phyloP scores from a whole-genome alignment of 2,329 filamentous ascomycete genomes.

The Fonsecaea multimorphosa region DNA sequence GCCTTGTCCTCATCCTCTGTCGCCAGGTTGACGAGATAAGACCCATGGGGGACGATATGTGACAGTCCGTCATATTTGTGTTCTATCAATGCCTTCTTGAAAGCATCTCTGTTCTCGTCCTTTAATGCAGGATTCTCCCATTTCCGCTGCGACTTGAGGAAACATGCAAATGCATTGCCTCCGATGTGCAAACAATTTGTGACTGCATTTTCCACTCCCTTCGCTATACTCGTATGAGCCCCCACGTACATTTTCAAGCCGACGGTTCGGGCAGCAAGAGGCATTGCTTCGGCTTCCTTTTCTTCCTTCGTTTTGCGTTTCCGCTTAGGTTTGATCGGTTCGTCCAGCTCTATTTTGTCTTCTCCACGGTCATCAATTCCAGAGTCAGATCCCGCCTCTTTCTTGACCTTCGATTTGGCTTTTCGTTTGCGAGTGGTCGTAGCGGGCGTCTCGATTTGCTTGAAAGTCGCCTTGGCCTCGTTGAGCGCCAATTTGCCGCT shows the following conservation, averaged over 20 bases:
- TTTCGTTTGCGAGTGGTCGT: not conserved
- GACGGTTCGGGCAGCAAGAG: slow-evolving; percentile 72
- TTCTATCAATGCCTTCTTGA: slow-evolving; percentile 70
- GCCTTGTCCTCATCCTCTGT: slow-evolving; percentile 81
- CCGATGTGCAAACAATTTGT: slow-evolving; percentile 77
- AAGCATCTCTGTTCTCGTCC: slow-evolving; percentile 69
- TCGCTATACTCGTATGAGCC: slow-evolving; percentile 88
- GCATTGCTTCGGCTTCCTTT: slow-evolving; percentile 63
- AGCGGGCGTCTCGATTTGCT: slow-evolving; percentile 10
- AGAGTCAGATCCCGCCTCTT: slow-evolving; percentile 6
- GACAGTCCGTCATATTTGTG: slow-evolving; percentile 73
- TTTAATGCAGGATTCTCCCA: slow-evolving; percentile 84
- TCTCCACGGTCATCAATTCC: slow-evolving; percentile 18
- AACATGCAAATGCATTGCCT: slow-evolving; percentile 91
- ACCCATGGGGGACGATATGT: slow-evolving; percentile 87
- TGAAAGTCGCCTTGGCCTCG: slow-evolving; percentile 9
- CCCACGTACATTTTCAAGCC: slow-evolving; percentile 83
- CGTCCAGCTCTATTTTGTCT: slow-evolving; percentile 8
- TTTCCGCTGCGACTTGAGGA: slow-evolving; percentile 95
- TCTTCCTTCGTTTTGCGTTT: slow-evolving; percentile 65
- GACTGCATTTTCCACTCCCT: slow-evolving; percentile 91
- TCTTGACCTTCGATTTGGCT: slow-evolving; percentile 1
- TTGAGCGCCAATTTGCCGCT: slow-evolving; percentile 20
- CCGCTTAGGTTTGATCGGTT: slow-evolving; percentile 35
- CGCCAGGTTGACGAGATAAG: slow-evolving; percentile 94